Evolutionary conservation across 108 stramenopile genomes (phyloP).

Genomic region (Epithemia pelagica): DNA sequence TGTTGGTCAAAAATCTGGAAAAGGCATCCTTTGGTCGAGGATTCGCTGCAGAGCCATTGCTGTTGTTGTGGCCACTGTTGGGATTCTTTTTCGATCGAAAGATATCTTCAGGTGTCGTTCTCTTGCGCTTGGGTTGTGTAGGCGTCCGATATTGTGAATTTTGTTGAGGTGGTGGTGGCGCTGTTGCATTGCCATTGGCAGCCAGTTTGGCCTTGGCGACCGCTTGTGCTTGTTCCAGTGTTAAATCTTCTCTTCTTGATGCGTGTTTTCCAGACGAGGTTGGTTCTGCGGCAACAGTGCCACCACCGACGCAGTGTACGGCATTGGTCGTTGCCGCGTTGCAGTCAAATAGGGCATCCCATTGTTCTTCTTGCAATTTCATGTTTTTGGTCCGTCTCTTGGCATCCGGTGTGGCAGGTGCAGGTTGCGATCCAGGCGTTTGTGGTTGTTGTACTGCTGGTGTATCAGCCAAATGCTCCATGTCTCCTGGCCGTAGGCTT

Average conservation of each 20-base stretch:
- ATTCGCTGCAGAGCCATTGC: not conserved
- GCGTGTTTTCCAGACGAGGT: not conserved
- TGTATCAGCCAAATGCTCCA: constrained; percentile 4
- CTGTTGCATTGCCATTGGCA: constrained; percentile 1
- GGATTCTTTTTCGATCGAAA: constrained; percentile 16
- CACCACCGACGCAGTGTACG: not conserved
- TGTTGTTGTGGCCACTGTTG: not conserved
- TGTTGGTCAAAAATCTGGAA: constrained; percentile 19
- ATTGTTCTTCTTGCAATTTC: constrained; percentile 12
- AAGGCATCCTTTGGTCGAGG: constrained; percentile 16
- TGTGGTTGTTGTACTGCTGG: not conserved
- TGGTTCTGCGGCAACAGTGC: not conserved
- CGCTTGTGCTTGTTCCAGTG: constrained; percentile 8
- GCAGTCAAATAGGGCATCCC: constrained; percentile 13
- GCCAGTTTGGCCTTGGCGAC: constrained; percentile 5
- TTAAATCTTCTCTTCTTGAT: not conserved
- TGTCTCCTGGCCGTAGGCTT: not conserved
- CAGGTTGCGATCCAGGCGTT: not conserved
- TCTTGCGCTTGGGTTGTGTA: constrained; percentile 9
- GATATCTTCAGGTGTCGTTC: constrained; percentile 11
- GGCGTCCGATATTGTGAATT: not conserved
- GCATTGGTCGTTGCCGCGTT: not conserved
- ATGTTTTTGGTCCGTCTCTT: constrained; percentile 9
- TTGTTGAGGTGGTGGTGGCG: not conserved
- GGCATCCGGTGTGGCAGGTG: constrained; percentile 5